These are phyloP conservation scores for Saraca asoca DNA, from an alignment of 331 rosid species.

Conservation along the genomic window DNA sequence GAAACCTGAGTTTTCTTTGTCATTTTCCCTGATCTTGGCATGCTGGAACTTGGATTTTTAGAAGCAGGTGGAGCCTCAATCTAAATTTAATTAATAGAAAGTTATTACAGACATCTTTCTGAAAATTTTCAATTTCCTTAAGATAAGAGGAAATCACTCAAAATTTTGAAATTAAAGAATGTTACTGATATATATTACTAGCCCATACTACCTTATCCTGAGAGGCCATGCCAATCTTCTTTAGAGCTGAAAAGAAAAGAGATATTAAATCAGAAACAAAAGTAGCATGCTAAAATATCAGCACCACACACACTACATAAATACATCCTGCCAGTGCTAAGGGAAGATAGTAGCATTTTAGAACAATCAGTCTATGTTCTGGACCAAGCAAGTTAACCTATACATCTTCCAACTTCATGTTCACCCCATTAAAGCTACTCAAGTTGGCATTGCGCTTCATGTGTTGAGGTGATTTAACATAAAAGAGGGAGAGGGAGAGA, in stretches of 20 bases:
- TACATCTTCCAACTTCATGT: not conserved
- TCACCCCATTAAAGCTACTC: not conserved
- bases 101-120: constrained; percentile 18
- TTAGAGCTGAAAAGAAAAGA: constrained; percentile 57
- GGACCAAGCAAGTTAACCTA: not conserved
- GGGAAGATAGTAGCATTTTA: constrained; percentile 14
- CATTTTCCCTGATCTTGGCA: constrained; percentile 55
- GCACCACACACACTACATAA: not conserved
- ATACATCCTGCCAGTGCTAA: constrained; percentile 12
- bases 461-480: not conserved
- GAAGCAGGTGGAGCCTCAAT: constrained; percentile 49
- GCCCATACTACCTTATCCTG: constrained; percentile 61
- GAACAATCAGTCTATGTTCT: constrained; percentile 5
- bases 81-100: constrained; percentile 54
- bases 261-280: not conserved
- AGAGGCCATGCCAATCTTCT: constrained; percentile 46
- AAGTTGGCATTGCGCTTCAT: not conserved
- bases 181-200: constrained; percentile 4
- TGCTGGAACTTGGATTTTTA: constrained; percentile 52
- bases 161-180: not conserved
- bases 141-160: constrained; percentile 23
- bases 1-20: constrained; percentile 47
- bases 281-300: constrained; percentile 14
- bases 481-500: not conserved
- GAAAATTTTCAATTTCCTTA: not conserved